A percentile compares a stretch with the other conserved stretches of the same genome.
phyloP scores from a whole-genome alignment of 257 asterid species.

The Solanum tacnaense region DNA sequence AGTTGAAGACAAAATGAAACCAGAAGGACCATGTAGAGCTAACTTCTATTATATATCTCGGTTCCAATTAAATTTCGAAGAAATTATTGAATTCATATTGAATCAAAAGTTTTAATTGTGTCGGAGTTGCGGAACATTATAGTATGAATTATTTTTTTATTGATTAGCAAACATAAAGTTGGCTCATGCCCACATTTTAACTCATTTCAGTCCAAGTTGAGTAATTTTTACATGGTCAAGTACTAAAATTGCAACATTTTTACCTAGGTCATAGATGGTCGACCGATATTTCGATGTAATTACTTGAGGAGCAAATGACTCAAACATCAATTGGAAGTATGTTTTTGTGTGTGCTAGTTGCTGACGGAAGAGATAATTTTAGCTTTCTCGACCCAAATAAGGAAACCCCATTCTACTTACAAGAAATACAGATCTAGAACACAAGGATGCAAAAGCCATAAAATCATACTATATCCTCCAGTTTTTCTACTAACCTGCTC shows the following conservation, averaged over 20 bases:
- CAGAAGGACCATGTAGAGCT: neutral
- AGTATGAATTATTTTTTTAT: too few relatives aligned
- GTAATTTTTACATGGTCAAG: neutral
- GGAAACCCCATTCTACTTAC: neutral
- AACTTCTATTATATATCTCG: neutral
- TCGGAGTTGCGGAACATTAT: neutral
- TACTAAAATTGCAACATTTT: neutral
- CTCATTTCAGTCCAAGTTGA: neutral
- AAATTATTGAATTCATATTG: too few relatives aligned
- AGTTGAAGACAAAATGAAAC: neutral
- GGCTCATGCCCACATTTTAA: fast-evolving
- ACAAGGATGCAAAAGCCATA: neutral
- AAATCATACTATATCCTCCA: neutral
- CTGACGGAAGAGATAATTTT: neutral
- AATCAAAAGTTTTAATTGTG: too few relatives aligned
- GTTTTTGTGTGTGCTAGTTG: neutral
- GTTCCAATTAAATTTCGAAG: too few relatives aligned
- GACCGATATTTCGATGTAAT: neutral
- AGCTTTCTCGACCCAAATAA: neutral
- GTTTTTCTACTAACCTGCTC: neutral
- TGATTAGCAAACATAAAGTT: neutral
- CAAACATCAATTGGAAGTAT: neutral
- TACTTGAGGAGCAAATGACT: neutral
- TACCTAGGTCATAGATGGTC: neutral
- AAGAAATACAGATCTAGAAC: neutral